Conservation (phyloP, 768 basidiomycete genomes). For the Mycena amicta region DNA sequence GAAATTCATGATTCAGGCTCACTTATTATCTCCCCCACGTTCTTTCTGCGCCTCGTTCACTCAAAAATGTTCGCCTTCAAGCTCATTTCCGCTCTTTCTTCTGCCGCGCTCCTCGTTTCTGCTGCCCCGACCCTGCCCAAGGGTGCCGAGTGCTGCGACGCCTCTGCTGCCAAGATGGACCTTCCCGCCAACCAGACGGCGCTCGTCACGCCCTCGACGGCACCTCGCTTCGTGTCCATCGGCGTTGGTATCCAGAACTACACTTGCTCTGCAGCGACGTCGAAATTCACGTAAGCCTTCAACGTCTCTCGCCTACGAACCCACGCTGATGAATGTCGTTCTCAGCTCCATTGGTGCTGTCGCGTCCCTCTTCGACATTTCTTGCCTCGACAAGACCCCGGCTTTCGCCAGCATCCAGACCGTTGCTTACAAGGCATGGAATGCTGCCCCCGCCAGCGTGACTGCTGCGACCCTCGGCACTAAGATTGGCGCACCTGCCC, state of each 20-base stretch:
- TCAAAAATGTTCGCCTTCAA: slow-evolving; percentile 29
- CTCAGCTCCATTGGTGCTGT: slow-evolving; percentile 29
- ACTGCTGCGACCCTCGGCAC: slow-evolving; percentile 15
- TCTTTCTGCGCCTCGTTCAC: slow-evolving; percentile 7
- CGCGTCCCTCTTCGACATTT: slow-evolving; percentile 41
- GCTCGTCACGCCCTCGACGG: slow-evolving; percentile 42
- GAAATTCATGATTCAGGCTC: too few relatives aligned
- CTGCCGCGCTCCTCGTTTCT: slow-evolving; percentile 23
- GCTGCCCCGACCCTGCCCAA: slow-evolving; percentile 11
- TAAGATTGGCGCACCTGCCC: slow-evolving; percentile 1
- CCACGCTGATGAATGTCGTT: slow-evolving; percentile 15
- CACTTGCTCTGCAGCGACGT: slow-evolving; percentile 36
- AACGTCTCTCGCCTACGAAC: neutral
- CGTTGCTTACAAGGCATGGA: slow-evolving; percentile 24
- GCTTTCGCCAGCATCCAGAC: slow-evolving; percentile 25
- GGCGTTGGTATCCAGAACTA: slow-evolving; percentile 46
- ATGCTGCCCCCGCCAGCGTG: slow-evolving; percentile 8
- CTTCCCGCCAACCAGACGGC: slow-evolving; percentile 31
- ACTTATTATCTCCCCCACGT: neutral
- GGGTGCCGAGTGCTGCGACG: slow-evolving; percentile 30
- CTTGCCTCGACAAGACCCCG: slow-evolving; percentile 35
- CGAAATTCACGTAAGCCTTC: slow-evolving; percentile 37
- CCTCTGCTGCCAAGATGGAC: slow-evolving; percentile 26
- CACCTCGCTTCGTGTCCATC: slow-evolving; percentile 40
- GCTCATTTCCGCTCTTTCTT: slow-evolving; percentile 26